A percentile compares a stretch with the other conserved stretches of the same genome.
Conservation (phyloP, 2,329 filamentous ascomycete species). For the Aspergillus sp. region DNA sequence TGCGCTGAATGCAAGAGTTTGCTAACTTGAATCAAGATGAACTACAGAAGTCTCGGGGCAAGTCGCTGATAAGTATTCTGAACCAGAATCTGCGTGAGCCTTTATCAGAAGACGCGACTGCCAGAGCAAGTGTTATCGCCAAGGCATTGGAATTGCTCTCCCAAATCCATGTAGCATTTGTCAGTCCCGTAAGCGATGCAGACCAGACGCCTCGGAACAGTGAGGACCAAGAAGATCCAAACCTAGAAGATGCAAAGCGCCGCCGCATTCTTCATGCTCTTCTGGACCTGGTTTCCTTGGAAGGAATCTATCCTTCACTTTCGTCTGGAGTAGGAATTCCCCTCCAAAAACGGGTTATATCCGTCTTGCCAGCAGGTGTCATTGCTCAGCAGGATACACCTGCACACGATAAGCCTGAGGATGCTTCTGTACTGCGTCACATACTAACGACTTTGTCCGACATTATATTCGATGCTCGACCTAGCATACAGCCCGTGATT, state of each 20-base stretch:
- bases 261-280: conserved; percentile 41
- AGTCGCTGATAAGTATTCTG: conserved; percentile 37
- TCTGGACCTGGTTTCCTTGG: conserved; percentile 44
- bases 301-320: conserved; percentile 46
- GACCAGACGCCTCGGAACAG: background rate
- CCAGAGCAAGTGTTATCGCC: conserved; percentile 31
- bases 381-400: conserved; percentile 35
- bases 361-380: conserved; percentile 43
- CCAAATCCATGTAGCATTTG: conserved; percentile 37
- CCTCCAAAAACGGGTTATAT: conserved; percentile 44
- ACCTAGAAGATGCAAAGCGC: conserved; percentile 43
- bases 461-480: conserved; percentile 32
- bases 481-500: conserved; percentile 41
- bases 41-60: conserved; percentile 35
- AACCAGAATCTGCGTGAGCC: conserved; percentile 13
- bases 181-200: conserved; percentile 20
- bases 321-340: conserved; percentile 45
- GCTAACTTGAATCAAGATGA: conserved; percentile 40
- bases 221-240: conserved; percentile 25
- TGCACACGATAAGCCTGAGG: conserved; percentile 21
- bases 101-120: conserved; percentile 15
- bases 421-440: conserved; percentile 30
- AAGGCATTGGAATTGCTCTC: conserved; percentile 35
- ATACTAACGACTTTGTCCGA: conserved; percentile 30
- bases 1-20: conserved; percentile 4